Base-by-base conservation (phyloP, 768 basidiomycete genomes). In the Rhodocollybia butyracea region DNA sequence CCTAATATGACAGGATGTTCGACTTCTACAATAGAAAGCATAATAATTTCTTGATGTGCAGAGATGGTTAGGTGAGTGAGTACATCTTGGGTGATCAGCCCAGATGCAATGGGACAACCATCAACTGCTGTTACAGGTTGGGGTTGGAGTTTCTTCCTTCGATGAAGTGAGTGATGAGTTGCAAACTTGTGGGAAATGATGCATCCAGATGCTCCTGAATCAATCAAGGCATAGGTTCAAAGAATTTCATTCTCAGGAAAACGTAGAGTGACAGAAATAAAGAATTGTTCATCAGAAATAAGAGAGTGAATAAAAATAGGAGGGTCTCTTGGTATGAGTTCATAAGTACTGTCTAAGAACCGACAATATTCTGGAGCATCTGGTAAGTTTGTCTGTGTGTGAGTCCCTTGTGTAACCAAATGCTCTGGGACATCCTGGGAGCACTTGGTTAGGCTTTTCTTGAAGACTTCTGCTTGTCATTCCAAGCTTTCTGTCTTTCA, bases 141-240 rank as follows among this genome's bases (percentile, higher is more conserved):
- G 13, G 72, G 70, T 55, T 62, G 70, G 70, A 2, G 56, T 42
- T 56, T 61, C 11, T 11, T 12, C n/a, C 5, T 56, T n/a, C 64
- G 65, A 15, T 70, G 63, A 38, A 75, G 59, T n/a, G 64, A 64
- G 47, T 76, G 68, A 8, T 67, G 56, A 34, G 62, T 51, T 11
- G 69, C 63, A 54, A 73, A 76, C 70, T 87, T 90, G 2, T 57
- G 43, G 3, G 63, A 66, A 24, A 69, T 64, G 38, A 64, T 66
- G 3, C 61, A 68, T 5, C 53, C 46, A 6, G 61, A 60, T 6
- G 65, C 61, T 3, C 68, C 67, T 24, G 29, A 61, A 43, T 69
- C 66, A 31, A 69, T 43, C 24, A 69, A 61, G 15, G 61, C 61
- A 43, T 57, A 61, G 26, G 62, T 68, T n/a, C n/a, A 13, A 13